Evolutionary conservation across 305 asterid species (phyloP).

Genomic region (Fraxinus paxiana): DNA sequence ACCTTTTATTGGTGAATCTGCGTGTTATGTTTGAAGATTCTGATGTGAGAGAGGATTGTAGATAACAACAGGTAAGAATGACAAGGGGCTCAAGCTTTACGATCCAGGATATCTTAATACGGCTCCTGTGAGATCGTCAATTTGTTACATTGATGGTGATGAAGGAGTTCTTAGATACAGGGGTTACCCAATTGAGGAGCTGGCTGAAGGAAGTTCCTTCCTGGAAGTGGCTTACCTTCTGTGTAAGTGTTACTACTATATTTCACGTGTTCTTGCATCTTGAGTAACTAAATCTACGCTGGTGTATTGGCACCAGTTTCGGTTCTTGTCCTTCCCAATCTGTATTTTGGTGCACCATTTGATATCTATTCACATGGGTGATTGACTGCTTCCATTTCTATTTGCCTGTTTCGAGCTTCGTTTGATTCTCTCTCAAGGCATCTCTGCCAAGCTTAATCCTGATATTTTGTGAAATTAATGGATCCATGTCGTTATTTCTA

Average conservation of each 20-base stretch:
- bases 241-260: conserved; percentile 49
- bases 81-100: conserved; percentile 95
- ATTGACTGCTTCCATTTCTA: conserved; percentile 2
- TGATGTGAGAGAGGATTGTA: conserved; percentile 35
- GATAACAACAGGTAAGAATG: conserved; percentile 72
- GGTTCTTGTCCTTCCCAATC: background rate
- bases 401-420: background rate
- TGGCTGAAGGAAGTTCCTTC: conserved; percentile 89
- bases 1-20: background rate
- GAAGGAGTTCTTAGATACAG: conserved; percentile 95
- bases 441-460: background rate
- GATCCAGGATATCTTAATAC: conserved; percentile 99
- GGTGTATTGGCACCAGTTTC: background rate
- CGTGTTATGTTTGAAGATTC: conserved; percentile 16
- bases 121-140: conserved; percentile 93
- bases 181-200: conserved; percentile 95
- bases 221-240: conserved; percentile 93
- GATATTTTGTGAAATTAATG: background rate
- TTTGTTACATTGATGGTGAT: conserved; percentile 95
- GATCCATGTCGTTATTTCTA: background rate
- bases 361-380: background rate
- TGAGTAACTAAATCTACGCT: background rate
- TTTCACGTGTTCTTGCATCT: background rate
- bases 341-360: background rate
- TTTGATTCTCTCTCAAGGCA: background rate